Conservation (phyloP, 352 stramenopile genomes). For the Phytophthora chlamydospora region DNA sequence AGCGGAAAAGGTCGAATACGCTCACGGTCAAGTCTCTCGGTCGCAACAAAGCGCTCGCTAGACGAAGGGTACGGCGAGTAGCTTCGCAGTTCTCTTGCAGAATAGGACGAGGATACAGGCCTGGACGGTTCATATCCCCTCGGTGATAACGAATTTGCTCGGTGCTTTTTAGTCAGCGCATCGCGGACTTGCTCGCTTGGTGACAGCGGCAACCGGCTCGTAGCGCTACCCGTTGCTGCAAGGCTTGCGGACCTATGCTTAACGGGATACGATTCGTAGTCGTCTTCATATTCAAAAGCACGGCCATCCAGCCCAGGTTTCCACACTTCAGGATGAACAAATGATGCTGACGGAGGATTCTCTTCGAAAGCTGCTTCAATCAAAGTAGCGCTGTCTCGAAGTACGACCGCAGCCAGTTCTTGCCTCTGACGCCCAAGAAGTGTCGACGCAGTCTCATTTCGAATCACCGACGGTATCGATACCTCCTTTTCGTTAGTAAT, state of each 20-base stretch:
- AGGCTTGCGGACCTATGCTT: constrained; percentile 24
- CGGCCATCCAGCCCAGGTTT: constrained; percentile 7
- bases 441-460: constrained; percentile 58
- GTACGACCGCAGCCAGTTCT: constrained; percentile 11
- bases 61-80: constrained; percentile 23
- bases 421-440: constrained; percentile 38
- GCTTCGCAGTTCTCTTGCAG: constrained; percentile 37
- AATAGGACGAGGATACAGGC: constrained; percentile 34
- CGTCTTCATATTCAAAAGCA: constrained; percentile 7
- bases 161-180: constrained; percentile 48
- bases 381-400: constrained; percentile 22
- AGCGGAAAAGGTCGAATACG: constrained; percentile 16
- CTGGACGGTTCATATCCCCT: constrained; percentile 4
- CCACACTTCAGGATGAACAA: constrained; percentile 22
- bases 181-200: constrained; percentile 64
- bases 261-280: constrained; percentile 17
- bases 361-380: constrained; percentile 28
- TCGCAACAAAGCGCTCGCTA: constrained; percentile 36
- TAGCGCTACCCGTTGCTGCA: constrained; percentile 14
- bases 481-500: constrained; percentile 43
- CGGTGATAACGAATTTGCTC: constrained; percentile 28
- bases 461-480: constrained; percentile 23
- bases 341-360: constrained; percentile 19
- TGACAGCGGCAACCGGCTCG: constrained; percentile 44
- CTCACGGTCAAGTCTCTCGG: constrained; percentile 47